Evolutionary conservation across 73 alveolate genomes (phyloP).

Genomic region (Blepharisma stoltei): DNA sequence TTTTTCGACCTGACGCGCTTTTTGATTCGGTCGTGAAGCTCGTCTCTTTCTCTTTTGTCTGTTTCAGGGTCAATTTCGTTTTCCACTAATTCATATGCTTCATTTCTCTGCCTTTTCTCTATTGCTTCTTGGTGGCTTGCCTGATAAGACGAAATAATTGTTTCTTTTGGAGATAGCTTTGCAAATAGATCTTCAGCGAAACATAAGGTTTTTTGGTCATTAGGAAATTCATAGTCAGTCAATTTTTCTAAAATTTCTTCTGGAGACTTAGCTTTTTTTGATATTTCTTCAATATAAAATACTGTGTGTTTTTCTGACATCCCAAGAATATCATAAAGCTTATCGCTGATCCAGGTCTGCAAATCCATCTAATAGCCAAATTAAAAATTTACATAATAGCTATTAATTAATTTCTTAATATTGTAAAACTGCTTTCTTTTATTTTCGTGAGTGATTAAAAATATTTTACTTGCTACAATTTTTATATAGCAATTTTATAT

Average conservation of each 20-base stretch:
- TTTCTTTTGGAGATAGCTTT: conserved; percentile 35
- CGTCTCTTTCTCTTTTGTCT: conserved; percentile 67
- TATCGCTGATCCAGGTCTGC: conserved; percentile 13
- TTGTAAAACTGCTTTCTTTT: too few relatives aligned
- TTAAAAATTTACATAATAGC: too few relatives aligned
- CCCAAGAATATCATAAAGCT: conserved; percentile 22
- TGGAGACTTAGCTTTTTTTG: neutral
- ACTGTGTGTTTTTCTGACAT: conserved; percentile 24
- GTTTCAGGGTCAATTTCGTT: conserved; percentile 35
- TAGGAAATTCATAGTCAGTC: conserved; percentile 38
- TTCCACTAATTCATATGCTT: conserved; percentile 38
- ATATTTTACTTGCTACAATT: too few relatives aligned
- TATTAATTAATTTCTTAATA: too few relatives aligned
- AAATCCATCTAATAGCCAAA: neutral
- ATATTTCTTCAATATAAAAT: neutral
- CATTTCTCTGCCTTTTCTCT: conserved; percentile 28
- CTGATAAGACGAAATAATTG: conserved; percentile 37
- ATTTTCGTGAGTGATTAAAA: too few relatives aligned
- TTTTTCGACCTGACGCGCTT: conserved; percentile 31
- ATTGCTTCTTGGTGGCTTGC: conserved; percentile 39
- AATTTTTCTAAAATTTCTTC: conserved; percentile 21
- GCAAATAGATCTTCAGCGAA: conserved; percentile 29
- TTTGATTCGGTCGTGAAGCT: conserved; percentile 42
- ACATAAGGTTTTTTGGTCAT: neutral
- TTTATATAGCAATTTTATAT: too few relatives aligned